These are phyloP conservation scores for Eucalyptus tenuipes DNA, from an alignment of 345 rosid species.

Conservation along the genomic window DNA sequence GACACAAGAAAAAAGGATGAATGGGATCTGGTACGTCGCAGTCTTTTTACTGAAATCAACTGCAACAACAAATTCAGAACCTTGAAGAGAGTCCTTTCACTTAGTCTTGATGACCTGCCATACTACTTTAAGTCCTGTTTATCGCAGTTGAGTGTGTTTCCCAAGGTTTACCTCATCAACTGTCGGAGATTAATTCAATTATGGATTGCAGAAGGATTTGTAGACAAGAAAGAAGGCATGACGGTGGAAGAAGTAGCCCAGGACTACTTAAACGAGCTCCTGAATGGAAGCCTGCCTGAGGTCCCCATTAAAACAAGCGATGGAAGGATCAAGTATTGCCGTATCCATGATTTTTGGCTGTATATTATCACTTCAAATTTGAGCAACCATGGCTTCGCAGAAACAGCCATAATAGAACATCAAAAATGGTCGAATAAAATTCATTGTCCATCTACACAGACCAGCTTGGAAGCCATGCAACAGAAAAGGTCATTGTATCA, in stretches of 20 bases:
- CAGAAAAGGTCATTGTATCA: constrained; percentile 1
- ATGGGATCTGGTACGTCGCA: constrained; percentile 15
- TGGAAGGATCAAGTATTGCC: constrained; percentile 12
- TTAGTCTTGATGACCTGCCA: constrained; percentile 31
- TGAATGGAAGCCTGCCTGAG: constrained; percentile 22
- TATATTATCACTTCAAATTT: constrained; percentile 18
- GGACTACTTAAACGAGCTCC: constrained; percentile 23
- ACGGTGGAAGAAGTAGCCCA: constrained; percentile 29
- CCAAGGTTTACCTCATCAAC: constrained; percentile 13
- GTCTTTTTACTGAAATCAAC: constrained; percentile 16
- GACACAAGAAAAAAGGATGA: constrained; percentile 6
- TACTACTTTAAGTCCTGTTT: constrained; percentile 22
- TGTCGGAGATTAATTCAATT: constrained; percentile 7
- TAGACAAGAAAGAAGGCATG: constrained; percentile 20
- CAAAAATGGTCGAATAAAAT: constrained; percentile 8
- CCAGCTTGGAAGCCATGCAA: neutral
- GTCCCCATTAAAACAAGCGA: constrained; percentile 3
- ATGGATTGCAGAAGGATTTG: constrained; percentile 35
- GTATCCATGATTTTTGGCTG: constrained; percentile 16
- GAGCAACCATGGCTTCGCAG: constrained; percentile 15
- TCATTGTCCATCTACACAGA: constrained; percentile 17
- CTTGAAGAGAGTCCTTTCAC: constrained; percentile 16
- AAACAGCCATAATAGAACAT: constrained; percentile 1
- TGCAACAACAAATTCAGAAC: constrained; percentile 10
- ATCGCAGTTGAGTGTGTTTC: constrained; percentile 24